Evolutionary conservation across 257 asterid species (phyloP), one percentile per base, ranked within the genome.

Genomic region (Capsicum baccatum): DNA sequence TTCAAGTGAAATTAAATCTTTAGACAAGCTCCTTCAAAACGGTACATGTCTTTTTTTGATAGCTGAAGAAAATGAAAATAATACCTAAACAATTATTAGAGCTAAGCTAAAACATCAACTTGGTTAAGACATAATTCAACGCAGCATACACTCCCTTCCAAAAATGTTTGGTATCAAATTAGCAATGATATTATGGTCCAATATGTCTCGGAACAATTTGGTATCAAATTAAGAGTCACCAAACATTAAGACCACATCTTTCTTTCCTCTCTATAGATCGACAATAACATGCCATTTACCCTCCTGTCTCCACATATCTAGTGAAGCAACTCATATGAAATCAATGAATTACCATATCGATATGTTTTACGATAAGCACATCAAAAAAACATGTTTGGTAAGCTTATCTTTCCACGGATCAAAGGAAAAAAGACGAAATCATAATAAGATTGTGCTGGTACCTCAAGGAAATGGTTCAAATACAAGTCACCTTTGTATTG

Each of bases 391-490:
- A 13, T 67, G 76, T 35, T 35, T 37, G 50, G 76, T 37, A 67
- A 67, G 76, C 76, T 67, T 66, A 33, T 66, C 71, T 66, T 33
- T 63, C 39, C 17, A 26, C 44, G 2, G 4, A 63, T 63, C 16
- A 8, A 63, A 26, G 70, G 70, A 13, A 66, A 66, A 66, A 33
- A 13, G 50, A 14, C 6, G 44, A 33, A 37, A 74, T 9, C 12
- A 78, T 39, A 74, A 9, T 6, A 48, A 37, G 12, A 54, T 42
- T 69, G 7, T 60, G 54, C 26, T 6, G 9, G 59, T 89, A 93
- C 97, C 97, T 93, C 91, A 68, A 91, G 81, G 82, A 93, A 93
- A 80, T 85, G 79, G 84, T 84, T 80, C 90, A 93, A 44, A 85
- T 89, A 93, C 62, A 88, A 79, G 78, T 86, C 93, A 26, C 91